A percentile compares a stretch with the other conserved stretches of the same genome.
phyloP scores from a whole-genome alignment of 2,329 filamentous ascomycete genomes.

The Penicillium rolfsii region DNA sequence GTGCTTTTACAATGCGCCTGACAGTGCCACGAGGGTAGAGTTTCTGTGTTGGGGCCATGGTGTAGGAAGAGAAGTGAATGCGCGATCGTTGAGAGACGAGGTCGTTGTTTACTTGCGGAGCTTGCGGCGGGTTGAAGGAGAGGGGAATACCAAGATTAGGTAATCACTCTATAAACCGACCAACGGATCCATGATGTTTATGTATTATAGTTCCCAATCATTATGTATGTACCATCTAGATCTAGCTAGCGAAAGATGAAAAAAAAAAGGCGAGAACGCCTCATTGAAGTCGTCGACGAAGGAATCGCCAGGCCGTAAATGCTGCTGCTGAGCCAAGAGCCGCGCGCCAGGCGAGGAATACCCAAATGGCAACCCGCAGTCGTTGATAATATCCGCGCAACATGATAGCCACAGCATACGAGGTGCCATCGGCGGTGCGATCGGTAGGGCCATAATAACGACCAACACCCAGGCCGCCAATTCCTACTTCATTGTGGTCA shows the following conservation, averaged over 20 bases:
- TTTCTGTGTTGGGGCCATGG: constrained; percentile 68
- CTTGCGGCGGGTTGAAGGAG: neutral
- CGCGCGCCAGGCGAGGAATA: constrained; percentile 46
- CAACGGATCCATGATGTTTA: neutral
- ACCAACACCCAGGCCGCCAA: constrained; percentile 44
- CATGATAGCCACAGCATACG: constrained; percentile 47
- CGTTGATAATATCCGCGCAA: constrained; percentile 50
- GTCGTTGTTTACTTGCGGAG: constrained; percentile 19
- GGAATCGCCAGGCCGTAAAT: constrained; percentile 35
- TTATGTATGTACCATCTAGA: constrained; percentile 3
- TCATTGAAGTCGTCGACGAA: constrained; percentile 26
- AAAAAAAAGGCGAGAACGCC: neutral
- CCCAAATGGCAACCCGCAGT: constrained; percentile 44
- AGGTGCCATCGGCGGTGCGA: constrained; percentile 28
- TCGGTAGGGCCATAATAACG: constrained; percentile 37
- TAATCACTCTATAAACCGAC: neutral
- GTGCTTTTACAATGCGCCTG: constrained; percentile 88
- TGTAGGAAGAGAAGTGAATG: neutral
- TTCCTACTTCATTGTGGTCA: constrained; percentile 42
- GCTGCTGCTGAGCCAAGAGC: constrained; percentile 36
- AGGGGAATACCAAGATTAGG: neutral
- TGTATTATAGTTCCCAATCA: neutral
- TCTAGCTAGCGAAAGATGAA: neutral
- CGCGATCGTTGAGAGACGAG: neutral
- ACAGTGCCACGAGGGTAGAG: constrained; percentile 82